Base-by-base conservation (phyloP, 495 filamentous ascomycete genomes). In the Geopyxis carbonaria region DNA sequence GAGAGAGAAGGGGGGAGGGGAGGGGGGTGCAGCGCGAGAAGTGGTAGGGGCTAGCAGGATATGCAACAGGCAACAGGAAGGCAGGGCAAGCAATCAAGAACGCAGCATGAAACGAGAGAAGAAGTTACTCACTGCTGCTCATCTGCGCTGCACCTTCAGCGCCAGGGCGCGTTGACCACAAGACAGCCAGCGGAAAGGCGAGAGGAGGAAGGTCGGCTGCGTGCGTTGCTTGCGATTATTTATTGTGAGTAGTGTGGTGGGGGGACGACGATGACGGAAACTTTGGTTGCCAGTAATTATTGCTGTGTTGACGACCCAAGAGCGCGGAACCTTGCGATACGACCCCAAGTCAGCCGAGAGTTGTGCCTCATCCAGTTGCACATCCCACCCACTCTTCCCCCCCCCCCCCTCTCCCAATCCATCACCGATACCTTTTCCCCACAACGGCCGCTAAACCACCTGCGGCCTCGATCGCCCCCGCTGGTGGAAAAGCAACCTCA, bases 181-280 rank as follows among this genome's bases (percentile, higher is more conserved):
- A 54, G 50, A 47, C 36, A 55, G 51, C 51, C 51, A 55, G 51
- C 53, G 52, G 51, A 48, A 54, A 45, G 50, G 39, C 33, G 47
- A 37, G 46, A 43, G 46, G 38, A 39, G 21, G 48, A 52, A 38
- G 43, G 49, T 52, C 50, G 44, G 48, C 47, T 43, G 47, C 44
- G 49, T 52, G 49, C 48, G 49, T 51, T 36, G 48, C 34, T 20
- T 33, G n/a, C 9, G 38, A 33, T 31, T 8, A 4, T 23, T 14
- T 11, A 22, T 36, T 36, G 33, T 28, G 25, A 28, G 25, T 13
- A 28, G 25, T 13, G 25, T 13, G 7, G 7, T 28, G 25, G 25
- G n/a, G n/a, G n/a, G n/a, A n/a, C n/a, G n/a, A n/a, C n/a, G n/a
- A n/a, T n/a, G n/a, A n/a, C n/a, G n/a, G n/a, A n/a, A n/a, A n/a